Base-by-base conservation (phyloP, 2,329 filamentous ascomycete species). In the Colletotrichum higginsianum region DNA sequence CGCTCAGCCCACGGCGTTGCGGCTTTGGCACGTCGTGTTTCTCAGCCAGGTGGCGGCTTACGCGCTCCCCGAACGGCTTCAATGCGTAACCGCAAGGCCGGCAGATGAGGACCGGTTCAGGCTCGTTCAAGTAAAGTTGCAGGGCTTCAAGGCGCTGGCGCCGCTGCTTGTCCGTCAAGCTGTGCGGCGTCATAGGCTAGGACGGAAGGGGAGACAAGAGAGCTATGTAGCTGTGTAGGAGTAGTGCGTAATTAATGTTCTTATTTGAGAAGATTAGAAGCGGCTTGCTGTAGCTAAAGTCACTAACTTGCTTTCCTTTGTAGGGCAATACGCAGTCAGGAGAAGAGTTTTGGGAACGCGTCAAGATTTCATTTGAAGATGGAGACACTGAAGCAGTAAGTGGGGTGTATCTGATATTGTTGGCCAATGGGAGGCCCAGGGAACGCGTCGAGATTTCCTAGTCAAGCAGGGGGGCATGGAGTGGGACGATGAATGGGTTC, bases 1-100 rank as follows among this genome's bases (percentile, higher is more conserved):
- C 35, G 38, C 47, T 55, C 18, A 63, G 49, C 13, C 61, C n/a
- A n/a, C 30, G 21, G 49, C 49, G 49, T 21, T 63, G 0, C 15
- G 7, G 0, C 47, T 63, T 63, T 1, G 15, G 21, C 16, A 63
- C n/a, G 8, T 44, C 7, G 4, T 63, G 35, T n/a, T 63, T 63
- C 61, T 63, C n/a, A 9, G 47, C 61, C 3, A 63, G 61, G 47
- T 63, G 47, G 35, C 61, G 38, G 35, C 61, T 63, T 30, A 63
- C 35, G 7, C 26, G 49, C 61, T 53, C 49, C 7, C 47, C 12
- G 13, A 63, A 63, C 40, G 21, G 40, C 40, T 60, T 60, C 9
- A 60, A 60, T 12, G 40, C 15, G 9, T 46, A 60, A 12, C 56
- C 23, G 16, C 16, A 60, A 30, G 56, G 40, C 21, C 15, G 15